phyloP scores from a whole-genome alignment of 257 asterid genomes.

The Lithospermum erythrorhizon region DNA sequence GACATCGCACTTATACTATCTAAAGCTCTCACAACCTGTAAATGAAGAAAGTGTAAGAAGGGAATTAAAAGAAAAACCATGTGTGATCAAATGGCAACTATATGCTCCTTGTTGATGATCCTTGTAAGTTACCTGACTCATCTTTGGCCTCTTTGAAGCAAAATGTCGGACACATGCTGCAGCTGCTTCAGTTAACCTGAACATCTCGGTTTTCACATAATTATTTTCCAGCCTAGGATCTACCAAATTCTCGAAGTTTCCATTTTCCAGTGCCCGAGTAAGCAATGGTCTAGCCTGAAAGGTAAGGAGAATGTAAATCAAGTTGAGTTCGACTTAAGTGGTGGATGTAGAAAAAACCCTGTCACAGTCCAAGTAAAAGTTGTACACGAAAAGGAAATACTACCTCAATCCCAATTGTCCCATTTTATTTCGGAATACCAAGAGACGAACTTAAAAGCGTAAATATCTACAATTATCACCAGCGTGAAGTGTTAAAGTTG shows the following conservation, averaged over 20 bases:
- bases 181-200: constrained; percentile 43
- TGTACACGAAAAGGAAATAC: too few relatives aligned
- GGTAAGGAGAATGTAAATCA: not conserved
- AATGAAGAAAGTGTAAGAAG: not conserved
- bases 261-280: constrained; percentile 26
- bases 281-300: constrained; percentile 48
- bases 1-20: constrained; percentile 58
- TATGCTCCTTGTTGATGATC: not conserved
- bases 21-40: constrained; percentile 69
- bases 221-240: constrained; percentile 32
- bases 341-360: too few relatives aligned
- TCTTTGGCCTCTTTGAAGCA: constrained; percentile 38
- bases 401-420: too few relatives aligned
- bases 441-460: too few relatives aligned
- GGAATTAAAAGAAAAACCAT: not conserved
- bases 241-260: constrained; percentile 23
- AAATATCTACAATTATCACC: too few relatives aligned
- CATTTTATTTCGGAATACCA: too few relatives aligned
- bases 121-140: constrained; percentile 33
- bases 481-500: too few relatives aligned
- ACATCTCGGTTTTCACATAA: constrained; percentile 30
- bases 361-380: too few relatives aligned
- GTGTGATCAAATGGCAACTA: not conserved
- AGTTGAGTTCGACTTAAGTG: too few relatives aligned
- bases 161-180: constrained; percentile 48